Base-by-base conservation (phyloP, 805 yeast genomes). In the Starmerella asiatica region DNA sequence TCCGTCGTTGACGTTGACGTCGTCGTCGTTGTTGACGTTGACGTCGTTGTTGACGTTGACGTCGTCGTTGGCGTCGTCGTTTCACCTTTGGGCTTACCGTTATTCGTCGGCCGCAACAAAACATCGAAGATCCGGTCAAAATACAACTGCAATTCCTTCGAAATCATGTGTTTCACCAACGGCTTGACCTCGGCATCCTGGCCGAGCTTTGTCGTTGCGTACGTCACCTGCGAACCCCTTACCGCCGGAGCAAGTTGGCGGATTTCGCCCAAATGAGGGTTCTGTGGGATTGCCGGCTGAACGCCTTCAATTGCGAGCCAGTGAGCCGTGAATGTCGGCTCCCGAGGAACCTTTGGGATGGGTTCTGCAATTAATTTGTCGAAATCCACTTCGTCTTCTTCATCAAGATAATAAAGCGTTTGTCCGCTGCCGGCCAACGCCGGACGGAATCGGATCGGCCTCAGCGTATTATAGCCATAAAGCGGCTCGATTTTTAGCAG, bases 271-370 rank as follows among this genome's bases (percentile, higher is more conserved):
- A 46, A 39, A 36, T 78, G 70, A 19, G 99, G 99, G 62, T 91
- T 91, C 61, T 93, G 98, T 2, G 96, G 93, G 40, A 91, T 88
- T 24, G 91, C 78, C 1, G 99, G 98, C 56, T 91, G 99, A 7
- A 91, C 94, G 42, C 99, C 99, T 60, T 91, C 99, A 39, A 91
- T 82, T 0, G 98, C 97, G 24, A 93, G 67, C 97, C 98, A 88
- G 47, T 63, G 68, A 5, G 96, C 93, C 0, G 97, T 85, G 58
- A 82, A 86, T 0, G 94, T 78, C 2, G 93, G 78, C 44, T 79
- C 76, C 43, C 97, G 70, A 4, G 99, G 98, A 3, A 93, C 94
- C 53, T 79, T 83, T 5, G 99, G 99, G 44, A 91, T 65, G 24
- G 95, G 96, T 56, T 80, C 88, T 56, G 91, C 88, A 50, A 91